Conservation (phyloP, 2,329 filamentous ascomycete species). For the Trichoderma atrobrunneum region DNA sequence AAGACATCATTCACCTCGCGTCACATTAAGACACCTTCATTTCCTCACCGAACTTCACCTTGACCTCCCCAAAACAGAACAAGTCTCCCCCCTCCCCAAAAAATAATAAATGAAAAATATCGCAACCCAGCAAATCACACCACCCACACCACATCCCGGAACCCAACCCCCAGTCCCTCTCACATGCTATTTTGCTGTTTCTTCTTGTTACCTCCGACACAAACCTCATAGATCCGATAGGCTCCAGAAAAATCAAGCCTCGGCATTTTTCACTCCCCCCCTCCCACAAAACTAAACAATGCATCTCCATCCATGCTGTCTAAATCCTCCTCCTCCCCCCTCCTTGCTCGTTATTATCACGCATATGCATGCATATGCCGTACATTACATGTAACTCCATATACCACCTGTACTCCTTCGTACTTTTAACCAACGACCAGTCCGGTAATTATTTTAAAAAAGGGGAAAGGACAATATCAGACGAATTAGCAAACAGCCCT, state of each 20-base stretch:
- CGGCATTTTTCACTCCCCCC: not conserved
- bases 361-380: constrained; percentile 12
- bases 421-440: not conserved
- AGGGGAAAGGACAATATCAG: not conserved
- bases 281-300: not conserved
- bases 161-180: not conserved
- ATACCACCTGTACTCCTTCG: not conserved
- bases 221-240: not conserved
- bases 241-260: not conserved
- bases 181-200: not conserved
- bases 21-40: not conserved
- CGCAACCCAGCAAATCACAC: not conserved
- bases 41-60: not conserved
- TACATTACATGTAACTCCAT: not conserved
- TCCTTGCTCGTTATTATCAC: not conserved
- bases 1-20: not conserved
- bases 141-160: not conserved
- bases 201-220: not conserved
- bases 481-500: not conserved
- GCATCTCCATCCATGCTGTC: not conserved
- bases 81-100: not conserved
- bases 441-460: not conserved
- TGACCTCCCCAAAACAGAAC: not conserved
- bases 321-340: not conserved
- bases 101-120: not conserved